Evolutionary conservation across 192 early-diverging fungal species (phyloP).

Genomic region (Rhizophlyctis rosea): DNA sequence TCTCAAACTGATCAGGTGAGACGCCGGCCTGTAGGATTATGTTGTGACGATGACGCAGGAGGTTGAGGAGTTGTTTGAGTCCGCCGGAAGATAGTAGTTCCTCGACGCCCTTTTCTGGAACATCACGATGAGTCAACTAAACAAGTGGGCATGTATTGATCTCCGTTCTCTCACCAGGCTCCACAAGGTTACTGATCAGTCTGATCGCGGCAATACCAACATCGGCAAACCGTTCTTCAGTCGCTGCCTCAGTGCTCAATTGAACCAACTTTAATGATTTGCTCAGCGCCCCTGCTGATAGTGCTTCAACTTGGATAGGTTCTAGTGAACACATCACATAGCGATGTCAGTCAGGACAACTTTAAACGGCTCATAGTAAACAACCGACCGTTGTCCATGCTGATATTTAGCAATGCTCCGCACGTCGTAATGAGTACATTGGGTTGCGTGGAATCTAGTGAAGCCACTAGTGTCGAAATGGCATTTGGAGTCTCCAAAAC

Average conservation of each 20-base stretch:
- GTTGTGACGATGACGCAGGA: constrained; percentile 32
- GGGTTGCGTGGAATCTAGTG: constrained; percentile 19
- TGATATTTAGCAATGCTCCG: constrained; percentile 44
- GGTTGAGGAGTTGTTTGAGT: constrained; percentile 18
- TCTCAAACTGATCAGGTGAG: constrained; percentile 15
- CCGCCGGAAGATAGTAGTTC: constrained; percentile 26
- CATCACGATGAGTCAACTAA: background rate
- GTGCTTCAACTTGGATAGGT: constrained; percentile 32
- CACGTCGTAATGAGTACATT: constrained; percentile 32
- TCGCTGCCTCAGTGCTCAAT: constrained; percentile 13
- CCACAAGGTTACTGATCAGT: constrained; percentile 36
- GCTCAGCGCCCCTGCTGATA: constrained; percentile 17
- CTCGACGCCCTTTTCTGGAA: constrained; percentile 33
- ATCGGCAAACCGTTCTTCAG: background rate
- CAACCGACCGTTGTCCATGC: constrained; percentile 49
- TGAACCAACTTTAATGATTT: constrained; percentile 22
- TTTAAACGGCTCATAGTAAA: background rate
- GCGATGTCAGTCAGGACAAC: constrained; percentile 12
- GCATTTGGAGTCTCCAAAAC: constrained; percentile 25
- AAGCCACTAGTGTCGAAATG: constrained; percentile 19
- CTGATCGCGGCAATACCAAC: constrained; percentile 18
- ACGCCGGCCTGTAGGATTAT: constrained; percentile 10
- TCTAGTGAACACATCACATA: too few species aligned
- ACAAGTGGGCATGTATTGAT: background rate
- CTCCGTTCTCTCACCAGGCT: constrained; percentile 23